Evolutionary conservation across 352 stramenopile genomes (phyloP), one percentile per base, ranked within the genome.

Genomic region (Phytophthora vignae): DNA sequence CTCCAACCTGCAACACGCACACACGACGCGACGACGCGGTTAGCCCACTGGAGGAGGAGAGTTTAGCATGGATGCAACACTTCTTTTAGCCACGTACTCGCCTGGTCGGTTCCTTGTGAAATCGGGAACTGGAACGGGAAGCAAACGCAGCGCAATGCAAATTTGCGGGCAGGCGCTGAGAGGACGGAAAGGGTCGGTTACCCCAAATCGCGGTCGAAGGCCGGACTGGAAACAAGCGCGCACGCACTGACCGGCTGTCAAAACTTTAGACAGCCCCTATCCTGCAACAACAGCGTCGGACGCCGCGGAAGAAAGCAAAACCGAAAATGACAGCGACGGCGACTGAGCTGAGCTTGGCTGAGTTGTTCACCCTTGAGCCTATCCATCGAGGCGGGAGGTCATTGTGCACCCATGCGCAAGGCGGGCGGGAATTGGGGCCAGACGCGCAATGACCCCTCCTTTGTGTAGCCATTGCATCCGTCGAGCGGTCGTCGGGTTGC

Each of bases 211-310:
- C 62, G 50, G 21, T 44, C 60, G 17, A 65, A 76, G 33, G 33
- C 4, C 12, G 12, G 12, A 40, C 33, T 40, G 33, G 12, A 12
- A 40, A 12, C 33, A 40, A 40, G 33, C 12, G 33, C 33, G 70
- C 70, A 77, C 70, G 70, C 61, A 71, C 33, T 69, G 56, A 69
- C 66, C 60, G 60, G 64, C 59, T 77, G 65, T 40, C 54, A 44
- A 52, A 22, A 25, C 25, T 44, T 44, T 17, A 21, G 14, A 48
- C 12, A 33, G 22, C 12, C 33, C 54, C 36, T 46, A n/a, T 48
- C 54, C 60, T 54, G 21, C 38, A 29, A 31, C 7, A 55, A 42
- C 10, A 42, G 46, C n/a, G 38, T 3, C 21, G 31, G 59, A 58
- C 53, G 61, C 44, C 54, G 40, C 49, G 58, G 33, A 40, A 40